Percentiles rank a stretch among this genome's conserved stretches.
Evolutionary conservation across 331 rosid genomes (phyloP).

Genomic region (Saraca asoca): DNA sequence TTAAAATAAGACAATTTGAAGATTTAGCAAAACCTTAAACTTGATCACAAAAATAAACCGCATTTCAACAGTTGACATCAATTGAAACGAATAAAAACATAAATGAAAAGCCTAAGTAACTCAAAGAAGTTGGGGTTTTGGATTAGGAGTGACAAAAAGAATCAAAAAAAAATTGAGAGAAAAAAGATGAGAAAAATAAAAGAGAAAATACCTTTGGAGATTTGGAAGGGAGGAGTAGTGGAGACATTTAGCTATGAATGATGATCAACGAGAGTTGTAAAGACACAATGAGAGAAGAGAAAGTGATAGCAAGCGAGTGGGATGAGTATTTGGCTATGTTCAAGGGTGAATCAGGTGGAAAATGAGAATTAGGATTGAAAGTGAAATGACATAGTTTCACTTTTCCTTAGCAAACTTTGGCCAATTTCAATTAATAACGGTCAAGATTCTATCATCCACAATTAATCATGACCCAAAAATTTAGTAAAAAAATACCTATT

Average conservation of each 20-base stretch:
- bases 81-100: neutral
- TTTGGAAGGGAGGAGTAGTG: constrained; percentile 63
- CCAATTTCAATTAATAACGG: too few relatives aligned
- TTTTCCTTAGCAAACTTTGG: too few relatives aligned
- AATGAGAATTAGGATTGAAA: too few relatives aligned
- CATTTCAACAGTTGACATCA: constrained; percentile 1
- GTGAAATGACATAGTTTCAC: too few relatives aligned
- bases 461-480: too few relatives aligned
- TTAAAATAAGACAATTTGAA: neutral
- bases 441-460: too few relatives aligned
- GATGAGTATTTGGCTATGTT: too few relatives aligned
- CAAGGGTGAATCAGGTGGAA: too few relatives aligned
- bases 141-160: neutral
- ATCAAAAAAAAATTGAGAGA: neutral
- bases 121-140: constrained; percentile 40
- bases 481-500: too few relatives aligned
- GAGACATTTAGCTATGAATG: constrained; percentile 73
- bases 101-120: neutral
- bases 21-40: constrained; percentile 38
- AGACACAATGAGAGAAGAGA: constrained; percentile 29
- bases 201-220: constrained; percentile 70
- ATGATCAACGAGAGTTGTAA: constrained; percentile 51
- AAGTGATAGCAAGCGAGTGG: too few relatives aligned
- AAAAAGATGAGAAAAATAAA: neutral
- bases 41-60: neutral